Percentiles rank a stretch among this genome's conserved stretches.
These are phyloP conservation scores for Colletotrichum cereale DNA, from an alignment of 2,329 filamentous ascomycete genomes.

Conservation along the genomic window DNA sequence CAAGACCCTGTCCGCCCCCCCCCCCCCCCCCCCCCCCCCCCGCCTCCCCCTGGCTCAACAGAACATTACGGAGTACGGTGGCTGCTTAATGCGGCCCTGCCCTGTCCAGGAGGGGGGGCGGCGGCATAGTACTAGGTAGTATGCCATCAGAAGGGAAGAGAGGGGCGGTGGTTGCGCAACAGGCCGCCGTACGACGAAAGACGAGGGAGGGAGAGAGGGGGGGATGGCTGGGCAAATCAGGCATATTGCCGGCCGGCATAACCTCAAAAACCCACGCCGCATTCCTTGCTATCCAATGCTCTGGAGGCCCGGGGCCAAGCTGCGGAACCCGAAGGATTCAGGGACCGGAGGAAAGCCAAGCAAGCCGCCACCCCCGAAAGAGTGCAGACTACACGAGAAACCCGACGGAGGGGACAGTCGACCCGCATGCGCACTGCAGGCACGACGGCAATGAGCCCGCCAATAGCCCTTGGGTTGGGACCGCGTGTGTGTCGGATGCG, in stretches of 20 bases:
- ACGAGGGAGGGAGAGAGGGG: too few relatives aligned
- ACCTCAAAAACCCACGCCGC: background rate
- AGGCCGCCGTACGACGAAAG: background rate
- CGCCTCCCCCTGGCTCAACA: background rate
- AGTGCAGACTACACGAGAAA: constrained; percentile 21
- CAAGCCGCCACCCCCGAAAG: constrained; percentile 7
- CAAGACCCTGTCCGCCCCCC: background rate
- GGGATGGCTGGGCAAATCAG: background rate
- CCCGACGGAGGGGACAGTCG: constrained; percentile 36
- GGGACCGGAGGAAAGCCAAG: background rate
- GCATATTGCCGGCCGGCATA: constrained; percentile 14
- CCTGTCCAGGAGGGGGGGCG: background rate
- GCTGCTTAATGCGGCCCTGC: constrained; percentile 6
- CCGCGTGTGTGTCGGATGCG: constrained; percentile 22
- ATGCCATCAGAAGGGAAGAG: background rate
- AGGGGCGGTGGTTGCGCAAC: background rate
- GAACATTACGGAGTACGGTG: too few relatives aligned
- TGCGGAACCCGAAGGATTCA: constrained; percentile 10
- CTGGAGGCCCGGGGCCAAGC: constrained; percentile 4
- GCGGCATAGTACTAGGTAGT: too few relatives aligned
- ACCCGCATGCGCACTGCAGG: constrained; percentile 31
- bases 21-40: background rate
- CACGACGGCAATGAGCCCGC: constrained; percentile 24
- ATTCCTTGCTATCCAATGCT: constrained; percentile 23
- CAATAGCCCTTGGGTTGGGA: constrained; percentile 29